Conservation (phyloP, 1,284 basidiomycete species). For the Wolfiporia cocos region DNA sequence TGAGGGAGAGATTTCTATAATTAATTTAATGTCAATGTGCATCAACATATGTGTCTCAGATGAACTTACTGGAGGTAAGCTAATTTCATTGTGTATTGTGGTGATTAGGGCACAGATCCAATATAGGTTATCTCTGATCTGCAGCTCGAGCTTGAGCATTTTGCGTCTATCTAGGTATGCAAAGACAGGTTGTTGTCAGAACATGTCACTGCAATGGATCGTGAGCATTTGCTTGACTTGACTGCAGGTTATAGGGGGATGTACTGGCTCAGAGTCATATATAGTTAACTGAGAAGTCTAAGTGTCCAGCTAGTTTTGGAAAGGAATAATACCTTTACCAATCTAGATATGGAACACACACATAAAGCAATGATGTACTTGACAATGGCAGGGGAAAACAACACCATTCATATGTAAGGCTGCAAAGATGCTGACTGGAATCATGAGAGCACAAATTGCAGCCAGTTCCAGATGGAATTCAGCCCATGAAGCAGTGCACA, state of each 20-base stretch:
- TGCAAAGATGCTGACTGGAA: constrained; percentile 38
- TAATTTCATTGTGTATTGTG: too few species aligned
- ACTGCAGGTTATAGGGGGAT: constrained; percentile 8
- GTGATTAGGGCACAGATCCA: constrained; percentile 33
- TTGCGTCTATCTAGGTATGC: too few species aligned
- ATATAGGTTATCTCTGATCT: constrained; percentile 35
- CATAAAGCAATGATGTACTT: constrained; percentile 25
- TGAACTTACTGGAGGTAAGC: constrained; percentile 39
- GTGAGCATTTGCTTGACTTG: constrained; percentile 4
- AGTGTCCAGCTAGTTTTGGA: constrained; percentile 35
- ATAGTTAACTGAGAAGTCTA: constrained; percentile 36
- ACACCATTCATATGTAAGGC: constrained; percentile 41
- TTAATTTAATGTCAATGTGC: background rate
- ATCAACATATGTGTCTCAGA: background rate
- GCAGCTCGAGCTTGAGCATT: constrained; percentile 35
- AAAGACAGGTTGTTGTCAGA: constrained; percentile 26
- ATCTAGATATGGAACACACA: background rate
- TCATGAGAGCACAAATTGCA: too few species aligned
- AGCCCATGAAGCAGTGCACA: background rate
- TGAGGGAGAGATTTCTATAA: constrained; percentile 42
- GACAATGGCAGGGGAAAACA: constrained; percentile 42
- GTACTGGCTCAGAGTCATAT: constrained; percentile 39
- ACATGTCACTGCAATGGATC: constrained; percentile 29
- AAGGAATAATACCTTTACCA: constrained; percentile 43
- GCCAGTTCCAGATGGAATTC: constrained; percentile 30